phyloP scores from a whole-genome alignment of 352 stramenopile species.

The Phytophthora melonis region DNA sequence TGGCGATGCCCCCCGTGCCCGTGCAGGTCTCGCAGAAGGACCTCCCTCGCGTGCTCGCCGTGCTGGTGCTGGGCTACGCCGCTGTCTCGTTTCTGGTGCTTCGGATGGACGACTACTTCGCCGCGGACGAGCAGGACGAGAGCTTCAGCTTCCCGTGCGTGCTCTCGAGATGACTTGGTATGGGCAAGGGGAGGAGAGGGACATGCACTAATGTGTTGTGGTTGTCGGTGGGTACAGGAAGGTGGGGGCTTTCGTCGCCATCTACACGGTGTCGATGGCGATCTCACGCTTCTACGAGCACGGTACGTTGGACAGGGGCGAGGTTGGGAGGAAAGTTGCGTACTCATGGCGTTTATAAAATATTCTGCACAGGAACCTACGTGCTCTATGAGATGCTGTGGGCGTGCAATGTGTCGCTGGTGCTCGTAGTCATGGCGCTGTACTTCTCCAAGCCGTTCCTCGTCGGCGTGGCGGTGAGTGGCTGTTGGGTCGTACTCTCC shows the following conservation, averaged over 20 bases:
- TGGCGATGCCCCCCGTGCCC: slow-evolving; percentile 47
- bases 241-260: slow-evolving; percentile 56
- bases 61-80: slow-evolving; percentile 48
- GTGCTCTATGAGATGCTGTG: slow-evolving; percentile 83
- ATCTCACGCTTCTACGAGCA: slow-evolving; percentile 69
- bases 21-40: slow-evolving; percentile 67
- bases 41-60: slow-evolving; percentile 50
- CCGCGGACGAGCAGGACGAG: slow-evolving; percentile 44
- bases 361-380: slow-evolving; percentile 57
- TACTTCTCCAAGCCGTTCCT: slow-evolving; percentile 87
- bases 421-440: slow-evolving; percentile 70
- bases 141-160: slow-evolving; percentile 68
- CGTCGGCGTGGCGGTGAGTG: slow-evolving; percentile 72
- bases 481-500: background rate
- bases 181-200: background rate
- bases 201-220: background rate
- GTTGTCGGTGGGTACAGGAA: slow-evolving; percentile 38
- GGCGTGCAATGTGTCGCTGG: slow-evolving; percentile 83
- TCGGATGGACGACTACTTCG: slow-evolving; percentile 61
- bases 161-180: slow-evolving; percentile 6
- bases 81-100: slow-evolving; percentile 52
- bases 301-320: slow-evolving; percentile 35
- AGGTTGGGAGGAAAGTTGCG: background rate
- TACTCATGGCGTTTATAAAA: background rate
- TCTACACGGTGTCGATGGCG: slow-evolving; percentile 62